Evolutionary conservation across 179 eudicot genomes (phyloP), one percentile per base, ranked within the genome.

Genomic region (Heliamphora pulchella): DNA sequence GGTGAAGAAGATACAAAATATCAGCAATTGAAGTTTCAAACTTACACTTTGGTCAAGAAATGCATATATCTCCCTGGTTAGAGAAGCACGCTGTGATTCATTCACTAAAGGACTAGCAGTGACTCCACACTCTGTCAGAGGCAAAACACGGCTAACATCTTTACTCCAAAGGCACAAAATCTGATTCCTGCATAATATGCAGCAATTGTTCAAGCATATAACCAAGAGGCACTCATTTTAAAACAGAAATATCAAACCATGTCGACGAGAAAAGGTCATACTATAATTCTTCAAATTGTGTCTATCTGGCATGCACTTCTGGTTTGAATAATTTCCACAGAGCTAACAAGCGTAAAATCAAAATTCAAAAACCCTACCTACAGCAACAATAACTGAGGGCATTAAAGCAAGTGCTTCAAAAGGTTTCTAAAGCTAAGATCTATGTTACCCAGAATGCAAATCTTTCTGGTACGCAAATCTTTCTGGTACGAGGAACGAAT

Each of bases 41-140:
- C 99, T 94, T 88, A 96, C 99, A 83, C 89, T 87, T 82, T 83
- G 91, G 83, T 94, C 96, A 61, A 96, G 95, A 87, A 96, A 96
- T 64, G 77, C 78, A 81, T 91, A 96, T 79, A 91, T 83, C 80
- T 90, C 94, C 88, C 97, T 89, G 74, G 86, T 84, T 68, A 94
- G 87, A 79, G 97, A 90, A 86, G 85, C 86, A 62, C 74, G 85
- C 7, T 87, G 84, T 69, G 91, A 78, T 85, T 91, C 98, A 79
- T 85, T 78, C 50, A 54, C 87, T 79, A 79, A 57, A 73, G 90
- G 89, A 83, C 79, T 80, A 59, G 86, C 89, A 83, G 91, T 72
- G 61, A 91, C 88, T 68, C 97, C 98, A 88, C 94, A 96, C 76
- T 92, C 97, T 58, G 88, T 78, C 22, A 92, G 89, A 73, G 91